A percentile compares a stretch with the other conserved stretches of the same genome.
Evolutionary conservation across 306 rosid genomes (phyloP).

Genomic region (Casuarina equisetifolia): DNA sequence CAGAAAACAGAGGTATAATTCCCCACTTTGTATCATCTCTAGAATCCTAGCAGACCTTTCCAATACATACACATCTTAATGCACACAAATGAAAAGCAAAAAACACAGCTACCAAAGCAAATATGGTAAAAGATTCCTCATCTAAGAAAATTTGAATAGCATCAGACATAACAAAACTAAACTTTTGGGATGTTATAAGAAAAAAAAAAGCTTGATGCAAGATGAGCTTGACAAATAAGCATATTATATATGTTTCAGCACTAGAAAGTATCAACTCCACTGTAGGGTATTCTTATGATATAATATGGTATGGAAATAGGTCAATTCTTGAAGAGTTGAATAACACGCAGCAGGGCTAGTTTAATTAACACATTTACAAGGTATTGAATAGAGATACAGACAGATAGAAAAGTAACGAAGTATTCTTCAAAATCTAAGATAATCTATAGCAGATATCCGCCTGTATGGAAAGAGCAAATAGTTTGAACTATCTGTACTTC

Average conservation of each 20-base stretch:
- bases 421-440: not conserved
- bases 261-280: not conserved
- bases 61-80: constrained; percentile 15
- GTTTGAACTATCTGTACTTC: not conserved
- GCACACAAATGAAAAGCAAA: constrained; percentile 1
- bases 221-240: not conserved
- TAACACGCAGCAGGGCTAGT: not conserved
- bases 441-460: not conserved
- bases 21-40: not conserved
- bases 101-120: not conserved
- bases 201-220: not conserved
- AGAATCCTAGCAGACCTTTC: constrained; percentile 22
- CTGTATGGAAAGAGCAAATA: not conserved
- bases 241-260: not conserved
- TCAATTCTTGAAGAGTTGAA: not conserved
- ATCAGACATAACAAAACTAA: not conserved
- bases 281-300: not conserved
- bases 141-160: not conserved
- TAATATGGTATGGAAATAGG: too few relatives aligned
- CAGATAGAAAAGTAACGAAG: not conserved
- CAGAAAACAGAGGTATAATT: not conserved
- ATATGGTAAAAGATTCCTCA: constrained; percentile 9
- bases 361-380: not conserved
- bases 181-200: not conserved
- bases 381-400: not conserved